phyloP scores from a whole-genome alignment of 2,329 filamentous ascomycete species.

The Rugonectria rugulosa region DNA sequence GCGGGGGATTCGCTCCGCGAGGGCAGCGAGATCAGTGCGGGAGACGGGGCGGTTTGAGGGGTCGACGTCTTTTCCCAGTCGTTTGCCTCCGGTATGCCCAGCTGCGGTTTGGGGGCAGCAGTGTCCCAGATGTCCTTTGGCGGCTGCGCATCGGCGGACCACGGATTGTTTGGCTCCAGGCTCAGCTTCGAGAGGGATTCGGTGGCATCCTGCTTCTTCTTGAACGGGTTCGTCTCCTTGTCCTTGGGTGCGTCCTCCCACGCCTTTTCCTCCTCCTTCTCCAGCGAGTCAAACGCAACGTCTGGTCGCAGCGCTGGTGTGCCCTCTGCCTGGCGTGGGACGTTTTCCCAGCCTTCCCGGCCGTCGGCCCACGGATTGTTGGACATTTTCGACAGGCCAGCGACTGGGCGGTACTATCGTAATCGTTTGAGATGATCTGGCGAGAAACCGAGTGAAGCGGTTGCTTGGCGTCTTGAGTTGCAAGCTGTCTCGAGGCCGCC shows the following conservation, averaged over 20 bases:
- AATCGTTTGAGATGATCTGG: conserved; percentile 5
- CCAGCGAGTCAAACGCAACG: conserved; percentile 26
- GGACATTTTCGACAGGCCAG: conserved; percentile 27
- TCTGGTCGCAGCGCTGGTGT: conserved; percentile 46
- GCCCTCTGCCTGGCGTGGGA: conserved; percentile 25
- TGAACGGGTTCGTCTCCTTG: conserved; percentile 63
- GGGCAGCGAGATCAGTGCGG: conserved; percentile 46
- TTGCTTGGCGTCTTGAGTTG: too few relatives aligned
- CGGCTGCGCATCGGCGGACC: conserved; percentile 35
- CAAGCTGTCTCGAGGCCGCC: conserved; percentile 2
- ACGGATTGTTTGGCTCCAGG: conserved; percentile 51
- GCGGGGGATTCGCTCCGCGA: conserved; percentile 48
- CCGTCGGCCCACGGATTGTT: conserved; percentile 38
- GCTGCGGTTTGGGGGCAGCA: conserved; percentile 11
- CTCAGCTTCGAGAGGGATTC: conserved; percentile 52
- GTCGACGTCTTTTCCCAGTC: conserved; percentile 42
- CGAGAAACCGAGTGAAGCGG: neutral
- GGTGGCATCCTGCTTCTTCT: conserved; percentile 50
- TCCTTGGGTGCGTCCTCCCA: conserved; percentile 39
- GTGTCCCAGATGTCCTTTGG: conserved; percentile 34
- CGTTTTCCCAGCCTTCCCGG: conserved; percentile 35
- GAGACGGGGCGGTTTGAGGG: conserved; percentile 39
- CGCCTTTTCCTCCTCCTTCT: conserved; percentile 41
- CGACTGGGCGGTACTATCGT: too few relatives aligned
- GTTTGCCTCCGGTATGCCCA: conserved; percentile 8